Conservation (phyloP, 805 yeast species). For the Candida gorgasii region DNA sequence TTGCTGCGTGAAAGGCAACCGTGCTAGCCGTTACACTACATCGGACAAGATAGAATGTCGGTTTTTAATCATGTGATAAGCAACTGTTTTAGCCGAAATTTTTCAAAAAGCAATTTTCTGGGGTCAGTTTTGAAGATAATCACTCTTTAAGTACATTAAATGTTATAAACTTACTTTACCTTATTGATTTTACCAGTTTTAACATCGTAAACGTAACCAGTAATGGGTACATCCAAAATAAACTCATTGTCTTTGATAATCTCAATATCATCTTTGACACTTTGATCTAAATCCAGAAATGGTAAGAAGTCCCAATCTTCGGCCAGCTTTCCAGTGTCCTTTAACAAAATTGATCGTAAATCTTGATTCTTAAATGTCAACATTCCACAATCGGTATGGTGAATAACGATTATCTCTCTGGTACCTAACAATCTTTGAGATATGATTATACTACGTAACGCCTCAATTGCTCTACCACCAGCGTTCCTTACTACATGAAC, state of each 20-base stretch:
- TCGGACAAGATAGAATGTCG: slow-evolving; percentile 39
- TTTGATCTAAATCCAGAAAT: slow-evolving; percentile 32
- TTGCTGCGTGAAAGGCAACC: slow-evolving; percentile 56
- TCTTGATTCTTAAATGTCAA: slow-evolving; percentile 36
- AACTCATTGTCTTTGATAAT: slow-evolving; percentile 28
- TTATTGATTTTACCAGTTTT: slow-evolving; percentile 32
- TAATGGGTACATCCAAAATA: slow-evolving; percentile 37
- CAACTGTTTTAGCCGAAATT: too few species aligned
- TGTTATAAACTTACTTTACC: slow-evolving; percentile 18
- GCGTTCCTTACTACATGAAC: slow-evolving; percentile 47
- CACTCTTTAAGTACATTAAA: slow-evolving; percentile 1
- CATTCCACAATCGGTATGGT: slow-evolving; percentile 49
- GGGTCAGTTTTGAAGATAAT: too few species aligned
- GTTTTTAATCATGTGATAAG: too few species aligned
- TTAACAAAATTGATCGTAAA: slow-evolving; percentile 26
- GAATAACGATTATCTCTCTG: slow-evolving; percentile 38
- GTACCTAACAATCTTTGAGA: slow-evolving; percentile 43
- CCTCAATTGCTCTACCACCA: slow-evolving; percentile 44
- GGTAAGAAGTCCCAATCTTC: slow-evolving; percentile 37
- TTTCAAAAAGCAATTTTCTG: too few species aligned
- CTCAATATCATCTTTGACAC: slow-evolving; percentile 37
- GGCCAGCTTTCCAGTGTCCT: slow-evolving; percentile 28
- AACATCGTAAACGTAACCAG: slow-evolving; percentile 42
- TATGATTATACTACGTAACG: slow-evolving; percentile 38
- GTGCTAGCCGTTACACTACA: slow-evolving; percentile 57